Percentiles rank a stretch among this genome's conserved stretches.
Conservation (phyloP, 768 basidiomycete genomes). For the Auriscalpium microsporum region DNA sequence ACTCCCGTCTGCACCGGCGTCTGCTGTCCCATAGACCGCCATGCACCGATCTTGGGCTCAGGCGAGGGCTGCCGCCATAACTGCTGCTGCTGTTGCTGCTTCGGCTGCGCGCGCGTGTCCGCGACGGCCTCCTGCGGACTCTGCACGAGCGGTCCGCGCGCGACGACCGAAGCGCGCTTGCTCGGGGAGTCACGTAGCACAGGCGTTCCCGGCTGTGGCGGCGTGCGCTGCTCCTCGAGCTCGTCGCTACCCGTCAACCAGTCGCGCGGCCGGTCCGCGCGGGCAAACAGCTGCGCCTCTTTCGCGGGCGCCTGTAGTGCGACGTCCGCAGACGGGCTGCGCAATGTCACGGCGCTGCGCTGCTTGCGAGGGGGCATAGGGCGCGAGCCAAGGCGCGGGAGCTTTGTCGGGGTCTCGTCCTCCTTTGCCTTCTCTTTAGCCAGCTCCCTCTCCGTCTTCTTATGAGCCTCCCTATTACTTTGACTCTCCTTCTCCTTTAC, state of each 20-base stretch:
- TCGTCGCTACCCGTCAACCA: slow-evolving; percentile 72
- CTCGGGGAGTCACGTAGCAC: slow-evolving; percentile 62
- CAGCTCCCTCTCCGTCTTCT: too few relatives aligned
- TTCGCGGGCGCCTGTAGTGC: slow-evolving; percentile 10
- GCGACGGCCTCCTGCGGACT: slow-evolving; percentile 21
- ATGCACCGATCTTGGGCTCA: slow-evolving; percentile 2
- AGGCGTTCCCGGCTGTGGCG: slow-evolving; percentile 22
- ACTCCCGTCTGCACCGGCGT: background rate
- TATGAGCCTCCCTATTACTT: too few relatives aligned
- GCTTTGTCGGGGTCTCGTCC: slow-evolving; percentile 11
- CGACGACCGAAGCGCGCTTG: slow-evolving; percentile 62
- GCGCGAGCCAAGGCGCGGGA: slow-evolving; percentile 22
- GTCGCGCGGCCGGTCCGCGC: slow-evolving; percentile 35
- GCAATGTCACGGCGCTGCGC: slow-evolving; percentile 36
- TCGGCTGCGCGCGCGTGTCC: background rate
- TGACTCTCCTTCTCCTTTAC: too few relatives aligned
- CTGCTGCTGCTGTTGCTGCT: too few relatives aligned
- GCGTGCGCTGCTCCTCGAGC: slow-evolving; percentile 14
- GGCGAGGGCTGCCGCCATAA: slow-evolving; percentile 5
- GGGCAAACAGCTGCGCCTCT: slow-evolving; percentile 21
- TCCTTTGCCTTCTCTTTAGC: background rate
- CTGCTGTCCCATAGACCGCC: slow-evolving; percentile 3
- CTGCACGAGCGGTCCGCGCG: slow-evolving; percentile 24
- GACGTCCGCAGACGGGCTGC: background rate
- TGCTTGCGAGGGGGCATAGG: slow-evolving; percentile 45